These are phyloP conservation scores for Quercus rubra DNA, from an alignment of 306 rosid genomes.

Conservation along the genomic window DNA sequence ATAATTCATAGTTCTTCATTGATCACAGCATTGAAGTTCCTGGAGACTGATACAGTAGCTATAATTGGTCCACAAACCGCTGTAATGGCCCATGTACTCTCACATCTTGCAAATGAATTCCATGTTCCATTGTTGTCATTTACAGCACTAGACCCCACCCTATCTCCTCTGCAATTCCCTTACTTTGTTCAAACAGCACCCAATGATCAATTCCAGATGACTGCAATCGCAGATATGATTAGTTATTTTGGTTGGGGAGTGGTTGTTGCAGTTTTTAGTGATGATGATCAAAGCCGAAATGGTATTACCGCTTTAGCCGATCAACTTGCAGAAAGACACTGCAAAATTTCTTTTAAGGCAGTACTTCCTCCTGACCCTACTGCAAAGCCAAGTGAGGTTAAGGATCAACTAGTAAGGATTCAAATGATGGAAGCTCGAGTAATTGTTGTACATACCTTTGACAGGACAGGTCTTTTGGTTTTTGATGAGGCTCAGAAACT, in stretches of 20 bases:
- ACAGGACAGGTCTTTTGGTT: constrained; percentile 38
- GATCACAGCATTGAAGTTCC: constrained; percentile 34
- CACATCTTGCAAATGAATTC: constrained; percentile 53
- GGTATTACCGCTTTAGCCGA: constrained; percentile 39
- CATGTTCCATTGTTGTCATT: constrained; percentile 45
- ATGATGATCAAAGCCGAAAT: constrained; percentile 48
- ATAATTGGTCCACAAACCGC: constrained; percentile 53
- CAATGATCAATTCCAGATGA: constrained; percentile 47
- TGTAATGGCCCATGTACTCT: constrained; percentile 43
- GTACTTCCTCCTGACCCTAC: constrained; percentile 45
- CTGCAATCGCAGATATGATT: constrained; percentile 45
- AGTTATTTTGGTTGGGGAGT: constrained; percentile 37
- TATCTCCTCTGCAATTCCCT: constrained; percentile 44
- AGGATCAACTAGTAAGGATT: constrained; percentile 20
- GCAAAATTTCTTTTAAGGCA: constrained; percentile 40
- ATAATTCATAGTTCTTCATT: background rate
- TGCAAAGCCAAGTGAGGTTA: constrained; percentile 26
- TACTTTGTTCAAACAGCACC: constrained; percentile 59
- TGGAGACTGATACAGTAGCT: constrained; percentile 44
- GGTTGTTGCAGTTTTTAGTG: constrained; percentile 36
- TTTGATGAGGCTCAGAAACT: constrained; percentile 42
- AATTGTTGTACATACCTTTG: constrained; percentile 37
- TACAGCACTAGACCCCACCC: constrained; percentile 49
- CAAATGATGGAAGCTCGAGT: constrained; percentile 40
- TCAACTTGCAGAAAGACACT: constrained; percentile 32